phyloP scores from a whole-genome alignment of 2,329 filamentous ascomycete genomes.

The Aspergillus awamori region DNA sequence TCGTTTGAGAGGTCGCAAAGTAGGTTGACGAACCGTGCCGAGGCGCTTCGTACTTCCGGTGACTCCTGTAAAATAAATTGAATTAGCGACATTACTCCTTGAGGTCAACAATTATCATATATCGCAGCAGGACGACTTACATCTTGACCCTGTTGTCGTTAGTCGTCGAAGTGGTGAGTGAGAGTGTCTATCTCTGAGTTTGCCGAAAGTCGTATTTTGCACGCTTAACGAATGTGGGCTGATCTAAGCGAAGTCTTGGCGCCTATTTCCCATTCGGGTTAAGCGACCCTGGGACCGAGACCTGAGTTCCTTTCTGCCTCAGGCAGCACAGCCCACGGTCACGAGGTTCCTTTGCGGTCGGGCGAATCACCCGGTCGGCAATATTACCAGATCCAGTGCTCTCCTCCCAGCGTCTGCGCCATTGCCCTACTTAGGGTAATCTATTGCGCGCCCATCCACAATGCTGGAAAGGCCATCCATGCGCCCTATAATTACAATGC shows the following conservation, averaged over 20 bases:
- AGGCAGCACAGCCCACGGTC: conserved; percentile 8
- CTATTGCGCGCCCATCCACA: too few species aligned
- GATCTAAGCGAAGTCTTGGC: conserved; percentile 41
- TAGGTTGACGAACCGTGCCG: conserved; percentile 88
- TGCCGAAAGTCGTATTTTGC: conserved; percentile 42
- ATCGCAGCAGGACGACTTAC: conserved; percentile 37
- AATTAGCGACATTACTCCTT: conserved; percentile 31
- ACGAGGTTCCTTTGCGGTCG: too few species aligned
- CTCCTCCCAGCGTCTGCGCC: too few species aligned
- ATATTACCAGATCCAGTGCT: too few species aligned
- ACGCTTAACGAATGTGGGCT: conserved; percentile 48
- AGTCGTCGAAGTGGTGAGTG: conserved; percentile 49
- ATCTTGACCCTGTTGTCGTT: conserved; percentile 54
- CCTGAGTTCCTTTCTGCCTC: conserved; percentile 7
- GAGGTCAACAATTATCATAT: conserved; percentile 3
- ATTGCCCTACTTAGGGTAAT: too few species aligned
- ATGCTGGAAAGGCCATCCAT: too few species aligned
- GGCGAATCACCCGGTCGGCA: too few species aligned
- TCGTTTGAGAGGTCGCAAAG: conserved; percentile 43
- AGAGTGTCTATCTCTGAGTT: conserved; percentile 44
- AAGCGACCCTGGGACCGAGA: conserved; percentile 6
- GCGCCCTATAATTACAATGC: too few species aligned
- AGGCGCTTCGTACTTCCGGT: conserved; percentile 80
- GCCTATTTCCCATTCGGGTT: conserved; percentile 11
- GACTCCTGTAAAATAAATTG: conserved; percentile 47